A percentile compares a stretch with the other conserved stretches of the same genome.
Evolutionary conservation across 345 rosid species (phyloP).

Genomic region (Salix suchowensis): DNA sequence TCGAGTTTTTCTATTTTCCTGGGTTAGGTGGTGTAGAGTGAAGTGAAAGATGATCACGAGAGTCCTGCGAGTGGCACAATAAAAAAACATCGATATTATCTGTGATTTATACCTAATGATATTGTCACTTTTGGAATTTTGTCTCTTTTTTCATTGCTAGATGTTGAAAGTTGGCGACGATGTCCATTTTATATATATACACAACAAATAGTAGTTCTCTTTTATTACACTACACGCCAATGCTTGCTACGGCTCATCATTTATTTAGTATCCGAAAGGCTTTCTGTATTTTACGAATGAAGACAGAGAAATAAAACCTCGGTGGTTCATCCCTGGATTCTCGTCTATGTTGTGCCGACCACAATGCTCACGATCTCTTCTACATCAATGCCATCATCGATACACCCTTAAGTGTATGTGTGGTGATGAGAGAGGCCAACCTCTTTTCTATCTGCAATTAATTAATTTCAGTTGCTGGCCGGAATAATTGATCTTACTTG

Average conservation of each 20-base stretch:
- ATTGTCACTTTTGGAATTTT: neutral
- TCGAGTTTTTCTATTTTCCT: neutral
- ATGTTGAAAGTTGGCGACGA: neutral
- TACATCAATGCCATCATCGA: no score
- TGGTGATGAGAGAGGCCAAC: no score
- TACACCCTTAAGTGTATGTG: neutral
- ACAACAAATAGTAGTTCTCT: neutral
- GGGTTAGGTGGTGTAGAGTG: neutral
- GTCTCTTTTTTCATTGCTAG: slow-evolving; percentile 5
- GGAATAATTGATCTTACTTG: no score
- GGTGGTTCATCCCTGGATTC: neutral
- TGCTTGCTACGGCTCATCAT: neutral
- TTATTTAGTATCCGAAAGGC: no score
- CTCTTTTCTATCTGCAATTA: no score
- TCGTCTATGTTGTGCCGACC: neutral
- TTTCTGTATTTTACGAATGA: neutral
- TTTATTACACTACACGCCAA: neutral
- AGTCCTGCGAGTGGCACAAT: slow-evolving; percentile 37
- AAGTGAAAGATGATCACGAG: slow-evolving; percentile 36
- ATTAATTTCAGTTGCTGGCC: no score
- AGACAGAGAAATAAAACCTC: neutral
- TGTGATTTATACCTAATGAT: neutral
- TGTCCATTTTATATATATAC: neutral
- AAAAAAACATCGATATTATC: neutral
- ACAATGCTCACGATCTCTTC: no score